Base-by-base conservation (phyloP, 2,329 filamentous ascomycete species). In the Thermoascus crustaceus region DNA sequence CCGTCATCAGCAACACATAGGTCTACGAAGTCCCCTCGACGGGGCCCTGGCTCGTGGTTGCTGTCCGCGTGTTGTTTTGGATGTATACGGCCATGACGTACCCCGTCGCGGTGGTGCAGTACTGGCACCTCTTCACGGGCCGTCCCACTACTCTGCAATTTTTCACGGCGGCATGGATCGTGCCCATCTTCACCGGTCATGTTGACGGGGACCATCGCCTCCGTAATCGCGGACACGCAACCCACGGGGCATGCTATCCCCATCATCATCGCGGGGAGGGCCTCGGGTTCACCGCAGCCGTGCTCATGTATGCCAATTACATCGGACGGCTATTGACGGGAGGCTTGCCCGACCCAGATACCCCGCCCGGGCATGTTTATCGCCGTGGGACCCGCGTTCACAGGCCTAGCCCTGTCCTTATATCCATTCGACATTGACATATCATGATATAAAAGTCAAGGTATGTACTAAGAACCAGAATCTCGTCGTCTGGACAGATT, bases 61-160 rank as follows among this genome's bases (percentile, higher is more conserved):
- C 68, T 0, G 67, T 84, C 1, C 67, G 76, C 30, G 63, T 77
- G 0, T 61, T 72, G 1, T 86, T 83, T 55, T 86, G 81, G 79
- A 61, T 68, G 1, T 86, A 86, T 49, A 66, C 76, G 4, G 60
- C 65, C 0, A 72, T 77, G 6, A 29, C 26, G 14, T 29, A 29
- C 26, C 26, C 18, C 13, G 14, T 16, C 14, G 26, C 26, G 4
- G 58, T 84, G 3, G 66, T 66, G 1, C 78, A 82, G 50, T 83
- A 82, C 60, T 74, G 69, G 25, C 72, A 70, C 49, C 64, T 82
- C 8, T 83, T 82, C 53, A 65, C 70, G 4, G 57, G 60, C 9
- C 26, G 26, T 7, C n/a, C 26, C 9, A 10, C 18, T 4, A 29
- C 26, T 17, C 26, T 29, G 9, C 26, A 29, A 18, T 29, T 17